These are phyloP conservation scores for Crotalaria pallida DNA, from an alignment of 306 rosid genomes.

Conservation along the genomic window DNA sequence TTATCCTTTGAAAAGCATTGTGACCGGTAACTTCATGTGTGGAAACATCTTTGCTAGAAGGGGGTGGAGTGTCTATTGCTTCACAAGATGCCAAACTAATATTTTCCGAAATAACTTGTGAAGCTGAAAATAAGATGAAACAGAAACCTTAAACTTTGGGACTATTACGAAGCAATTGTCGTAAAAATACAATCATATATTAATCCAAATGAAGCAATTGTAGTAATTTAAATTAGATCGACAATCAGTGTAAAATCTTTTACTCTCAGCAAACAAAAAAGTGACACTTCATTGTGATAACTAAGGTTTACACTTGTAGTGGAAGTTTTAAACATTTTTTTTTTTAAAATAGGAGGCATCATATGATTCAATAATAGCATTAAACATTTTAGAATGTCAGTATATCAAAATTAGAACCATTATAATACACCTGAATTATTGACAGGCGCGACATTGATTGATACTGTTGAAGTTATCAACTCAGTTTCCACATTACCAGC, in stretches of 20 bases:
- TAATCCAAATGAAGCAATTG: background rate
- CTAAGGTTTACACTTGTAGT: background rate
- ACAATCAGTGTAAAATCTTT: background rate
- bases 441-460: conserved; percentile 20
- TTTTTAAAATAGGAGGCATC: background rate
- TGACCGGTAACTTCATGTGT: conserved; percentile 23
- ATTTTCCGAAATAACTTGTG: conserved; percentile 33
- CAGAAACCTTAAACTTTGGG: conserved; percentile 6
- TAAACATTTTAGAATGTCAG: background rate
- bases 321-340: background rate
- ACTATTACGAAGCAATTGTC: background rate
- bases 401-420: background rate
- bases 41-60: conserved; percentile 35
- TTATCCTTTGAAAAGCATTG: conserved; percentile 31
- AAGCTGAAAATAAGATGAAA: conserved; percentile 35
- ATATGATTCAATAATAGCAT: background rate
- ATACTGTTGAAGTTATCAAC: conserved; percentile 24
- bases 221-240: background rate
- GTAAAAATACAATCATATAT: background rate
- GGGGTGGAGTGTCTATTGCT: conserved; percentile 28
- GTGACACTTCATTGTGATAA: background rate
- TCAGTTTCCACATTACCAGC: conserved; percentile 33
- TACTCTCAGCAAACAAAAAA: conserved; percentile 13
- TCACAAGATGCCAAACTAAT: conserved; percentile 25
- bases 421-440: conserved; percentile 54